These are phyloP conservation scores for Haplosporangium sp. DNA, from an alignment of 371 early-diverging fungal species.

Conservation along the genomic window DNA sequence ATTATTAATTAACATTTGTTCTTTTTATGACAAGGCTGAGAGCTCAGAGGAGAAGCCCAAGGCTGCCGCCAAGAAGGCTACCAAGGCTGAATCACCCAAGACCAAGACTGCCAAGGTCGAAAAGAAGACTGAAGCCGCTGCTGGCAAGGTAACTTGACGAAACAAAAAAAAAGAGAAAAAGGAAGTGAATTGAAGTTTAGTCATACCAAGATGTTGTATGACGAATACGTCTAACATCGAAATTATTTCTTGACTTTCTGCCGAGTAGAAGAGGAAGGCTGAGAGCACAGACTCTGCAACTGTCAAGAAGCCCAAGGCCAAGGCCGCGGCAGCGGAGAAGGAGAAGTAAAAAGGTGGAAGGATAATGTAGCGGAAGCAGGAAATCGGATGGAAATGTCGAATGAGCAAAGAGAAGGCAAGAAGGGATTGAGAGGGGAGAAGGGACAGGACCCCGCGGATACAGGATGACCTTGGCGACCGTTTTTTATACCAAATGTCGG, in stretches of 20 bases:
- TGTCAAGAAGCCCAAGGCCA: conserved; percentile 50
- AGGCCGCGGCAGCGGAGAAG: conserved; percentile 22
- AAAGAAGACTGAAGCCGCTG: conserved; percentile 24
- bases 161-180: no score
- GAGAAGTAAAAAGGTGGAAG: conserved; percentile 26
- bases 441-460: no score
- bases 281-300: conserved; percentile 32
- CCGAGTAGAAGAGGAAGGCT: conserved; percentile 45
- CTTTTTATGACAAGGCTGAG: conserved; percentile 13
- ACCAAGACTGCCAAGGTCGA: conserved; percentile 21
- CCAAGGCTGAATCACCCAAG: conserved; percentile 30
- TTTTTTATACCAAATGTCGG: no score
- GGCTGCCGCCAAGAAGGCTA: conserved; percentile 27
- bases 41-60: conserved; percentile 23
- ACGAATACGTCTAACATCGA: not conserved
- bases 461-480: conserved; percentile 1
- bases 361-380: no score
- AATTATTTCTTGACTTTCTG: not conserved
- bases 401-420: no score
- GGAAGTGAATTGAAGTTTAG: no score
- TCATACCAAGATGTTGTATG: no score
- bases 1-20: not conserved
- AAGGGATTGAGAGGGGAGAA: not conserved
- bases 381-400: no score
- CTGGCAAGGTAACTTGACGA: conserved; percentile 27